Base-by-base conservation (phyloP, 768 basidiomycete species). In the Dendrothele bispora region DNA sequence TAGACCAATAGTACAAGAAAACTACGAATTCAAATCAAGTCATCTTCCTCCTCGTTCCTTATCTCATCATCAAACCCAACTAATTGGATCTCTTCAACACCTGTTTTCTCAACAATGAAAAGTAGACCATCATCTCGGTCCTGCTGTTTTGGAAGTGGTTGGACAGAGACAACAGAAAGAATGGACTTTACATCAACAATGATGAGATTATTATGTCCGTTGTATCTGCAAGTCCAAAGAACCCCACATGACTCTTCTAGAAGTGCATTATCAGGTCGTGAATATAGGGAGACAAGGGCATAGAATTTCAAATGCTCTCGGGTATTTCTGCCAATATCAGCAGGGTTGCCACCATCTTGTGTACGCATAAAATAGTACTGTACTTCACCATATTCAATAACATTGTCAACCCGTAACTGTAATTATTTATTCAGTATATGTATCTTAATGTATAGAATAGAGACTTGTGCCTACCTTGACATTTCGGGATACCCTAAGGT, bases 101-200 rank as follows among this genome's bases (percentile, higher is more conserved):
- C 59, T 3, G 59, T 57, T 36, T 65, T 67, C 34, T 66, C 57
- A 7, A 65, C 50, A 34, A 65, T 51, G 49, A 59, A 65, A 53
- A 59, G 61, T 2, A 52, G 32, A 4, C 36, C 6, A 4, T 42
- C 37, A 15, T 48, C 36, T 10, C 49, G 52, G 11, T 44, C 34
- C 8, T 52, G 39, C 18, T 46, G 20, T n/a, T 35, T 20, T 0
- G 52, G 55, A 14, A 54, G 39, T 2, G 61, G 63, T 7, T 65
- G 52, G 61, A 65, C 65, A 2, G 58, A 60, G 8, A 67, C 51
- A 17, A 63, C 48, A 10, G 61, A 61, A 0, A 39, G 25, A 36
- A 66, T 62, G 5, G 12, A 5, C 26, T 48, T 51, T 6, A 54
- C 27, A 3, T 43, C 15, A 12, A 55, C 42, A 2, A 61, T 32